Conservation (phyloP, 345 rosid species). For the Syzygium aromaticum region DNA sequence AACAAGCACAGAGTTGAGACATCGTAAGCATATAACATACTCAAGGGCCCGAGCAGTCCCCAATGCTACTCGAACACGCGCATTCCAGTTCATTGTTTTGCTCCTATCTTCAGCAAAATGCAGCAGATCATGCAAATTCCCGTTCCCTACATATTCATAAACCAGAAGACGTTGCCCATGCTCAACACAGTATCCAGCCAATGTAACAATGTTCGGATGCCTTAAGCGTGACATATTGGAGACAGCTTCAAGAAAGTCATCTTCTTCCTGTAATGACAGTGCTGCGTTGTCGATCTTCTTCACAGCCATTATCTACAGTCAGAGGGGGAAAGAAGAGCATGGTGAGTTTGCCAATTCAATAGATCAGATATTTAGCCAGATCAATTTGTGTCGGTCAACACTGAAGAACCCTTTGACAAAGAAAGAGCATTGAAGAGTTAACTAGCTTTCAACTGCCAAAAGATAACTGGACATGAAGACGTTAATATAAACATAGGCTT, state of each 20-base stretch:
- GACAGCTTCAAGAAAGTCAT: constrained; percentile 82
- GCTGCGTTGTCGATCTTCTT: constrained; percentile 96
- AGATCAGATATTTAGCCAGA: not conserved
- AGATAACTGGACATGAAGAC: not conserved
- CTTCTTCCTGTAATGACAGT: constrained; percentile 87
- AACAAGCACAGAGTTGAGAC: not conserved
- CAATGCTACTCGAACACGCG: constrained; percentile 95
- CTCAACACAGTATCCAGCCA: constrained; percentile 89
- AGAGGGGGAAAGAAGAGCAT: constrained; percentile 7
- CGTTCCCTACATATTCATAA: constrained; percentile 64
- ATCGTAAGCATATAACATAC: constrained; percentile 38
- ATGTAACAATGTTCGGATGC: constrained; percentile 81
- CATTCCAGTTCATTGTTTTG: constrained; percentile 77
- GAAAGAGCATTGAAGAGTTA: not conserved
- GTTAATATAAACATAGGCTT: not conserved
- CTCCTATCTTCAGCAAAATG: constrained; percentile 74
- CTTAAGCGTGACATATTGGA: constrained; percentile 89
- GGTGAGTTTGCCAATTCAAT: not conserved
- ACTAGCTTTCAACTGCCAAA: not conserved
- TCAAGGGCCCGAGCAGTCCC: constrained; percentile 97
- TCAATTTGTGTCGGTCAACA: not conserved
- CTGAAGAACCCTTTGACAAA: not conserved
- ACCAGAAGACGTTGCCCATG: constrained; percentile 96
- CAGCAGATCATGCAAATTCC: constrained; percentile 81
- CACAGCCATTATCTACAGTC: constrained; percentile 59